A percentile compares a stretch with the other conserved stretches of the same genome.
These are phyloP conservation scores for Halteria grandinella DNA, from an alignment of 73 alveolate species.

Conservation along the genomic window DNA sequence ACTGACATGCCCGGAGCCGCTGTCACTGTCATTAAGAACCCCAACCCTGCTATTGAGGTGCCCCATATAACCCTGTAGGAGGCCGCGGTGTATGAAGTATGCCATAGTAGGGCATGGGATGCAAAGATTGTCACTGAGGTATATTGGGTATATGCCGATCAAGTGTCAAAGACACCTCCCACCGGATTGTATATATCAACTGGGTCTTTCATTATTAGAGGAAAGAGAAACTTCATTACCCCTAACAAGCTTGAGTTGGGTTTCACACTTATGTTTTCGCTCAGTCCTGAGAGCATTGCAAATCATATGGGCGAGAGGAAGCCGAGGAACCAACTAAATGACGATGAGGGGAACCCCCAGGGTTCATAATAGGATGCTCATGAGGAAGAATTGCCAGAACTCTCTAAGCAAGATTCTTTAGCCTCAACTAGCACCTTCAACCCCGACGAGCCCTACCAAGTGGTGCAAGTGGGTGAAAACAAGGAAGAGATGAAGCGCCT, in stretches of 20 bases:
- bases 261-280: conserved; percentile 75
- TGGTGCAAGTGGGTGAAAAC: conserved; percentile 40
- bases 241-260: conserved; percentile 92
- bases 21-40: conserved; percentile 80
- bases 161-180: conserved; percentile 89
- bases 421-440: not conserved
- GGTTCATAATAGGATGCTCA: not conserved
- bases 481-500: not conserved
- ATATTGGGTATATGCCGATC: conserved; percentile 90
- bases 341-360: conserved; percentile 8
- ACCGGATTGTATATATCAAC: conserved; percentile 82
- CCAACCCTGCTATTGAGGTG: conserved; percentile 63
- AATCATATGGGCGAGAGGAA: conserved; percentile 79
- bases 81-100: conserved; percentile 79
- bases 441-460: conserved; percentile 1
- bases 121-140: conserved; percentile 79
- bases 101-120: conserved; percentile 90
- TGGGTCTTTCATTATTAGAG: conserved; percentile 92
- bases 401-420: too few species aligned
- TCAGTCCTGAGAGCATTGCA: conserved; percentile 80
- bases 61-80: conserved; percentile 82
- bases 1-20: conserved; percentile 95
- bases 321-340: conserved; percentile 61
- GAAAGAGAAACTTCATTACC: conserved; percentile 84
- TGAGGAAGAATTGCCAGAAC: too few species aligned